A percentile compares a stretch with the other conserved stretches of the same genome.
Evolutionary conservation across 345 rosid species (phyloP).

Genomic region (Pseudoturritis turrita): DNA sequence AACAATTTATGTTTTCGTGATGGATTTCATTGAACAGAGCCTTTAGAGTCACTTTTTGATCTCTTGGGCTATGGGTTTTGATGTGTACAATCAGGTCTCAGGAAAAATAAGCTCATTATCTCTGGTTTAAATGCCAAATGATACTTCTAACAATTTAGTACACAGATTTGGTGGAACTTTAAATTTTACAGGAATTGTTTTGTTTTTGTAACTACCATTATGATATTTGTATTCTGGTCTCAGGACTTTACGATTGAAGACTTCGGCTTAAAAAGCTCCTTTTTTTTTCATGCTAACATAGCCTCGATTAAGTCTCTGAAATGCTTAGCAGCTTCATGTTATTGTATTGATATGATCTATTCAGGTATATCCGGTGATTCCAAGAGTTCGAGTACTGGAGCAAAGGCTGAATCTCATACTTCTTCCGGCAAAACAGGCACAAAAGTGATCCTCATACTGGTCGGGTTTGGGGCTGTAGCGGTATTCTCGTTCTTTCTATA

Average conservation of each 20-base stretch:
- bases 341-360: not conserved
- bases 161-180: too few species aligned
- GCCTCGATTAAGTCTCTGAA: not conserved
- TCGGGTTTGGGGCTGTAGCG: constrained; percentile 42
- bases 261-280: not conserved
- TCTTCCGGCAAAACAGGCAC: constrained; percentile 45
- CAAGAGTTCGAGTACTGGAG: constrained; percentile 33
- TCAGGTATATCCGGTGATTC: constrained; percentile 54
- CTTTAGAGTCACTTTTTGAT: not conserved
- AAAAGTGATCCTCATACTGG: constrained; percentile 40
- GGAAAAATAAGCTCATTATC: too few species aligned
- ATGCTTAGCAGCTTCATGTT: not conserved
- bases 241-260: not conserved
- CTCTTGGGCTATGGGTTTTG: not conserved
- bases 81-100: too few species aligned
- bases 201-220: too few species aligned
- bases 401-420: constrained; percentile 29
- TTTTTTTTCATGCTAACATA: not conserved
- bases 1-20: not conserved
- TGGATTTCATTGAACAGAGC: not conserved
- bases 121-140: not conserved
- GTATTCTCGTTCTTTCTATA: constrained; percentile 52
- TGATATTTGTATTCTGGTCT: too few species aligned
- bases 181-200: too few species aligned
- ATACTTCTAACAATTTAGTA: not conserved